Conservation (phyloP, 331 rosid species). For the Rosa hybrid region DNA sequence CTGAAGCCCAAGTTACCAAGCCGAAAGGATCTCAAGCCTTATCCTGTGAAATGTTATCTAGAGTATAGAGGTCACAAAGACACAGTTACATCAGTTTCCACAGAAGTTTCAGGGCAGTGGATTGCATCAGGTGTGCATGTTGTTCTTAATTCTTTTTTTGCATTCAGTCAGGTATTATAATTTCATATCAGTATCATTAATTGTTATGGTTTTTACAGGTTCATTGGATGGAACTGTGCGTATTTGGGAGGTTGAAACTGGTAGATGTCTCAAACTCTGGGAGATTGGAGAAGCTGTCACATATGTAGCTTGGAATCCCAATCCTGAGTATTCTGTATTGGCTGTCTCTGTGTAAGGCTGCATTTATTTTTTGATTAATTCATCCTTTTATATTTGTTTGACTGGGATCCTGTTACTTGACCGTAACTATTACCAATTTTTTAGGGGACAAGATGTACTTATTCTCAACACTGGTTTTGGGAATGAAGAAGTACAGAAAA, state of each 20-base stretch:
- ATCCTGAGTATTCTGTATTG: slow-evolving; percentile 57
- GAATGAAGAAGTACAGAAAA: slow-evolving; percentile 74
- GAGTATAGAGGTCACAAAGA: slow-evolving; percentile 88
- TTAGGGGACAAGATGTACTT: slow-evolving; percentile 77
- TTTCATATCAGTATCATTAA: slow-evolving; percentile 22
- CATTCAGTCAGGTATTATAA: slow-evolving; percentile 9
- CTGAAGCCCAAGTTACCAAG: slow-evolving; percentile 91
- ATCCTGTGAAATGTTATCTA: slow-evolving; percentile 69
- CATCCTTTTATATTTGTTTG: background rate
- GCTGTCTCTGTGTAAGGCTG: slow-evolving; percentile 70
- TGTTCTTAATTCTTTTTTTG: slow-evolving; percentile 7
- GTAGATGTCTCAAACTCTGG: slow-evolving; percentile 80
- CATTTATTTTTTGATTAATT: slow-evolving; percentile 17
- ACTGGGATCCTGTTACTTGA: slow-evolving; percentile 18
- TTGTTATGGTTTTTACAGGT: slow-evolving; percentile 49
- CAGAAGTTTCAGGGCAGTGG: slow-evolving; percentile 89
- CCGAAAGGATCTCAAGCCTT: slow-evolving; percentile 84
- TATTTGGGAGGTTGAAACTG: slow-evolving; percentile 89
- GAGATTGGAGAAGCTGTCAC: slow-evolving; percentile 75
- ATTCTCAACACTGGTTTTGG: slow-evolving; percentile 73
- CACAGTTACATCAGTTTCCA: slow-evolving; percentile 79
- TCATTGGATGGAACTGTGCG: slow-evolving; percentile 90
- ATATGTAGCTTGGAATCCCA: slow-evolving; percentile 93
- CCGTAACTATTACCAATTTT: slow-evolving; percentile 7
- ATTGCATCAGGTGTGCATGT: slow-evolving; percentile 83